Evolutionary conservation across 2,329 filamentous ascomycete species (phyloP).

Genomic region (Fusarium tricinctum): DNA sequence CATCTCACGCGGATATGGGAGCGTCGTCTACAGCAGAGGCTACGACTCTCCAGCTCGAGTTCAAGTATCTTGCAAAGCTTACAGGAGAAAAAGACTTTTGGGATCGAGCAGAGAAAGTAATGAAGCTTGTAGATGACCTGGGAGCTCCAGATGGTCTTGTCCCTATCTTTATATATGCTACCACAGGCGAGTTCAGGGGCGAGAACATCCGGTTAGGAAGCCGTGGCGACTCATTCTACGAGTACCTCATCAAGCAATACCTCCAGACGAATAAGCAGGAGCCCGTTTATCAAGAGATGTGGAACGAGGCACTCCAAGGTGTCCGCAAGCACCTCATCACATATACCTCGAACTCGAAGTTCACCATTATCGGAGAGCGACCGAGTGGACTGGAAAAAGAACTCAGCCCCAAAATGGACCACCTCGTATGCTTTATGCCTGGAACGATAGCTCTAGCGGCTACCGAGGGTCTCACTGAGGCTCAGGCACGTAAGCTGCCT

Average conservation of each 20-base stretch:
- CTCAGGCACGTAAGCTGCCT: constrained; percentile 78
- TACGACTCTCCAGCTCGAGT: constrained; percentile 91
- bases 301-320: constrained; percentile 86
- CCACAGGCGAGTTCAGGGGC: constrained; percentile 82
- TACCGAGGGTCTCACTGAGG: constrained; percentile 82
- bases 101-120: constrained; percentile 91
- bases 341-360: constrained; percentile 82
- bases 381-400: constrained; percentile 76
- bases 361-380: constrained; percentile 92
- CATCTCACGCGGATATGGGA: constrained; percentile 86
- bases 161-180: constrained; percentile 90
- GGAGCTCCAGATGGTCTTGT: constrained; percentile 84
- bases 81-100: constrained; percentile 95
- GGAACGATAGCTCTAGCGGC: constrained; percentile 92
- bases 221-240: constrained; percentile 97
- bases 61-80: constrained; percentile 96
- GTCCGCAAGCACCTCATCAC: constrained; percentile 93
- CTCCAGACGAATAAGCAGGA: constrained; percentile 92
- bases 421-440: constrained; percentile 96
- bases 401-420: constrained; percentile 94
- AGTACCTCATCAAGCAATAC: constrained; percentile 99
- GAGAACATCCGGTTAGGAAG: constrained; percentile 92
- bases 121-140: constrained; percentile 90
- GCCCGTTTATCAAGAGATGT: constrained; percentile 89
- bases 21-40: constrained; percentile 96